Evolutionary conservation across 148 eudicot genomes (phyloP).

Genomic region (Rhododendron griersonianum): DNA sequence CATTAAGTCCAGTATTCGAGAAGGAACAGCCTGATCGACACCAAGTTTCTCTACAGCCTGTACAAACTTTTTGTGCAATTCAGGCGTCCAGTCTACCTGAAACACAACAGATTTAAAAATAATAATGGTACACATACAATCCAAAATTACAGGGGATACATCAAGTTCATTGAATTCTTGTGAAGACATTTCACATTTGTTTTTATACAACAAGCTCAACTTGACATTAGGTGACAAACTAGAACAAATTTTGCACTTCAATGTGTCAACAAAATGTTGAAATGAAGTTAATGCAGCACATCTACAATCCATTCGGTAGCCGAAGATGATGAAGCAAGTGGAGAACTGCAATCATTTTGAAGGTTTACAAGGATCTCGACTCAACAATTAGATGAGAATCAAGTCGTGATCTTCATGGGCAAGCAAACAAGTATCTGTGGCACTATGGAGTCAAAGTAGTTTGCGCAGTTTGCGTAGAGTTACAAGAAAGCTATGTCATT

Average conservation of each 20-base stretch:
- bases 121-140: not conserved
- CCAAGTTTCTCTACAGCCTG: constrained; percentile 84
- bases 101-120: not conserved
- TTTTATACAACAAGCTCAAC: not conserved
- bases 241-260: not conserved
- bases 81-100: constrained; percentile 87
- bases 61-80: constrained; percentile 73
- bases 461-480: not conserved
- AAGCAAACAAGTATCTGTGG: not conserved
- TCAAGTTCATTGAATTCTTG: not conserved
- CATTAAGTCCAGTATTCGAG: constrained; percentile 79
- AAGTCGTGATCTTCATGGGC: not conserved
- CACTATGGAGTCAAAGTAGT: not conserved
- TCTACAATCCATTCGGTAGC: not conserved
- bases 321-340: not conserved
- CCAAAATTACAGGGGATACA: not conserved
- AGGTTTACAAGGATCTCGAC: not conserved
- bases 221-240: not conserved
- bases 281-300: not conserved
- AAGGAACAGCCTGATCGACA: constrained; percentile 86
- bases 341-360: not conserved
- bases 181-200: not conserved
- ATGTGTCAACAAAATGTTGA: not conserved
- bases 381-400: not conserved
- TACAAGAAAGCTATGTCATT: not conserved